Evolutionary conservation across 306 rosid genomes (phyloP).

Genomic region (Aeschynomene evenia): DNA sequence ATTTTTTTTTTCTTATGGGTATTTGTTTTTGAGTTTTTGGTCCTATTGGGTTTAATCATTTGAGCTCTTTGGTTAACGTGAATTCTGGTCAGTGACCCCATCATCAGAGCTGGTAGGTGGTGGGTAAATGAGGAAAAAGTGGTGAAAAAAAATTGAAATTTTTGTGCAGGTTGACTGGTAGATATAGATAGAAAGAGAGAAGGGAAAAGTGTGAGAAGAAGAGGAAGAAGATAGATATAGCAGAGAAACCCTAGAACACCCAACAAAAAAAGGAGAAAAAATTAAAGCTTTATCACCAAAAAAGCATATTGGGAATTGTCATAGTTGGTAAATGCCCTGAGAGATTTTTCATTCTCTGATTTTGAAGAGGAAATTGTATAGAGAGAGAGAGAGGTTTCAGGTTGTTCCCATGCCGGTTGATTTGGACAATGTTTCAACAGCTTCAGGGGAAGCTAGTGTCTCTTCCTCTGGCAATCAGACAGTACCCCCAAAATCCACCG

Average conservation of each 20-base stretch:
- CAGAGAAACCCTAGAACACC: constrained; percentile 39
- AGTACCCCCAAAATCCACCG: constrained; percentile 46
- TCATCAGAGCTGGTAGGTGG: constrained; percentile 62
- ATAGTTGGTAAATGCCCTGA: constrained; percentile 23
- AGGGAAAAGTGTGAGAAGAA: constrained; percentile 13
- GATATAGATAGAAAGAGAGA: constrained; percentile 36
- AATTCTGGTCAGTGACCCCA: constrained; percentile 58
- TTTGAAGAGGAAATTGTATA: constrained; percentile 1
- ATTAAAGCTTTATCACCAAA: constrained; percentile 33
- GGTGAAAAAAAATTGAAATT: neutral
- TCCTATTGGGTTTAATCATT: constrained; percentile 57
- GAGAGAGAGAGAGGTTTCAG: neutral
- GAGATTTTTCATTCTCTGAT: constrained; percentile 34
- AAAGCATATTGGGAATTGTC: constrained; percentile 35
- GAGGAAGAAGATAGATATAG: neutral
- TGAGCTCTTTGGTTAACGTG: constrained; percentile 54
- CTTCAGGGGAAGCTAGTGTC: constrained; percentile 75
- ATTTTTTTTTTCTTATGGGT: neutral
- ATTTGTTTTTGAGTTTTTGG: constrained; percentile 30
- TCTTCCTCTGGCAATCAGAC: constrained; percentile 67
- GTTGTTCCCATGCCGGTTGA: constrained; percentile 56
- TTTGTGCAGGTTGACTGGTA: constrained; percentile 52
- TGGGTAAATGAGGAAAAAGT: constrained; percentile 34
- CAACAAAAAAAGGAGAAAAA: neutral
- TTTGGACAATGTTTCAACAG: constrained; percentile 63